phyloP scores from a whole-genome alignment of 2,329 filamentous ascomycete species.

The Fusarium palustre region DNA sequence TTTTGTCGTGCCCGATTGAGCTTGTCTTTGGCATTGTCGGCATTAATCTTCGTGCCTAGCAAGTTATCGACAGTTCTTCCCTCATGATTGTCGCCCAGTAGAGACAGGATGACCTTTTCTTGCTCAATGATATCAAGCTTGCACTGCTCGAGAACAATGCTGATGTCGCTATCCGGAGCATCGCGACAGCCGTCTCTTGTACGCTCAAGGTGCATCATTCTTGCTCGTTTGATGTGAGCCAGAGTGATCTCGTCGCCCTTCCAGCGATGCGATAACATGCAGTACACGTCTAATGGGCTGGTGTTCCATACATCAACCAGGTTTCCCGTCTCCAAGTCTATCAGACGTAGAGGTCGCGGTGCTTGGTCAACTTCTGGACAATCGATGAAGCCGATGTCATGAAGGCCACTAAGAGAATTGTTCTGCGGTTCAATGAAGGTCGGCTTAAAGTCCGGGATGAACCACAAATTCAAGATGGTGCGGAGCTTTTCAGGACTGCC shows the following conservation, averaged over 20 bases:
- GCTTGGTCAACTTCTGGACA: background rate
- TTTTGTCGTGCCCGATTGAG: background rate
- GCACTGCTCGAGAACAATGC: background rate
- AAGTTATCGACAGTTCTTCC: background rate
- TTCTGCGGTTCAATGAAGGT: background rate
- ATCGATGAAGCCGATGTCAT: background rate
- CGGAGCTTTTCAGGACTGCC: slow-evolving; percentile 6
- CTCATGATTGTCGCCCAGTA: background rate
- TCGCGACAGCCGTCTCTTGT: background rate
- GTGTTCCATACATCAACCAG: slow-evolving; percentile 9
- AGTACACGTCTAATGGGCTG: background rate
- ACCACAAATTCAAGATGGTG: slow-evolving; percentile 9
- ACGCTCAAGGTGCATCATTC: background rate
- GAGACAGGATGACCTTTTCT: background rate
- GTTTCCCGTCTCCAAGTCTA: slow-evolving; percentile 2
- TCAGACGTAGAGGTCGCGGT: background rate
- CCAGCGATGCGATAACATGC: slow-evolving; percentile 12
- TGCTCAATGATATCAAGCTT: background rate
- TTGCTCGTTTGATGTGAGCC: slow-evolving; percentile 3
- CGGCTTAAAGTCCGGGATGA: slow-evolving; percentile 6
- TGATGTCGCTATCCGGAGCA: background rate
- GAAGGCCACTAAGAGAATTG: background rate
- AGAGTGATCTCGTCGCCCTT: slow-evolving; percentile 4
- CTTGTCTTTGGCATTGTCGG: background rate
- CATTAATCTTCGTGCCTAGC: background rate